Base-by-base conservation (phyloP, 768 basidiomycete genomes). In the Collybia sordida region DNA sequence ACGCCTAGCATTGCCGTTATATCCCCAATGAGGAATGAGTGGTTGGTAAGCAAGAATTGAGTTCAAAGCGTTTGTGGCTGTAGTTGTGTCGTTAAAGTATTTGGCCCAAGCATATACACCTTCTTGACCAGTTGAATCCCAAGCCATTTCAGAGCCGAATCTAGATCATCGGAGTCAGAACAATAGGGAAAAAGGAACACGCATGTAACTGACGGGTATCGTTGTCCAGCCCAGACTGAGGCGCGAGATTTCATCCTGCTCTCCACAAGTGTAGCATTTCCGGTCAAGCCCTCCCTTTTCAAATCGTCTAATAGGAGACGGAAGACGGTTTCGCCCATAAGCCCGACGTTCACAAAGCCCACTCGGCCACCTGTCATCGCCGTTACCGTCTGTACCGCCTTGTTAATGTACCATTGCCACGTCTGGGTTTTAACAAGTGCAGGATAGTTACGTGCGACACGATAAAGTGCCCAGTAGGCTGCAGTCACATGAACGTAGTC, bases 131-230 rank as follows among this genome's bases (percentile, higher is more conserved):
- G 80, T 81, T 18, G 73, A 75, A 51, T 74, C 74, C 79, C 79
- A 81, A 8, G 79, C 79, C 78, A 81, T 80, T 58, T 82, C 80
- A 3, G 79, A 81, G 5, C 80, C 80, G 52, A 81, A 81, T 36
- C 79, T 81, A 49, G 5, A 4, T 40, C 15, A 24, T 49, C 42
- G 15, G 50, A 12, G 25, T 50, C 27, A 54, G 27, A 15, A 36
- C 15, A 21, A 19, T 8, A 37, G 47, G 38, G 17, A 51, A 25
- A 15, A 31, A 40, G 31, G 34, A 28, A 11, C n/a, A 35, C 27
- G 15, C 25, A n/a, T 8, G 21, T 22, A 7, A 57, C 79, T 60
- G 52, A 82, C 79, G 80, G 80, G 59, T 71, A 82, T 17, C 74
- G 70, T 56, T 78, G 65, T 17, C 67, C 66, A 6, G 78, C 70